Evolutionary conservation across 805 yeast species (phyloP).

Genomic region (Kodamaea kakaduensis): DNA sequence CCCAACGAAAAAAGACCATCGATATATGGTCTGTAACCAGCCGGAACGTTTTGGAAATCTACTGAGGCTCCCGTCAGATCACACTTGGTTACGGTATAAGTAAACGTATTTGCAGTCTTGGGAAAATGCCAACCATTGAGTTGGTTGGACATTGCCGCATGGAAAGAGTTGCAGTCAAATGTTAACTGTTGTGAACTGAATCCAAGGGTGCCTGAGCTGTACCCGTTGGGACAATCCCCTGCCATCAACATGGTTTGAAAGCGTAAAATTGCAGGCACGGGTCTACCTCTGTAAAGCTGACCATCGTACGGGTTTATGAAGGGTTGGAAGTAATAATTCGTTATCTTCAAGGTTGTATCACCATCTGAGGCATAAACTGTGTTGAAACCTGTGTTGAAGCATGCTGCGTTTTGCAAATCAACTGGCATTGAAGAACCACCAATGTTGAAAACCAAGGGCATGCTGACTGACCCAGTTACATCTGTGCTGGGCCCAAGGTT

Average conservation of each 20-base stretch:
- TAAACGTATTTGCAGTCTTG: slow-evolving; percentile 2
- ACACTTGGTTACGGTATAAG: slow-evolving; percentile 8
- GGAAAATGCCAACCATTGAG: slow-evolving; percentile 8
- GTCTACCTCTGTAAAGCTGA: slow-evolving; percentile 1
- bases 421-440: slow-evolving; percentile 15
- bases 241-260: slow-evolving; percentile 11
- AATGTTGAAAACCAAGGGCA: slow-evolving; percentile 16
- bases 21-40: slow-evolving; percentile 23
- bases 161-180: slow-evolving; percentile 20
- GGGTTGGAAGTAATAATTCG: too few species aligned
- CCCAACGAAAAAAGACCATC: slow-evolving; percentile 5
- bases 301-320: background rate
- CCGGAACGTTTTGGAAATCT: slow-evolving; percentile 21
- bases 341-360: slow-evolving; percentile 4
- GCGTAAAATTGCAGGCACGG: slow-evolving; percentile 12
- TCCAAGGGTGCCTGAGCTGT: slow-evolving; percentile 21
- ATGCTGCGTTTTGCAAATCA: slow-evolving; percentile 10
- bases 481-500: slow-evolving; percentile 11
- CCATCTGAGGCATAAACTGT: slow-evolving; percentile 18
- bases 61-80: background rate
- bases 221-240: slow-evolving; percentile 21
- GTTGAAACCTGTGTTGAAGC: slow-evolving; percentile 13
- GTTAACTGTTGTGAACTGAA: too few species aligned
- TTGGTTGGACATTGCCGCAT: slow-evolving; percentile 14
- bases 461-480: slow-evolving; percentile 17